These are phyloP conservation scores for Cladosporium velox DNA, from an alignment of 2,329 filamentous ascomycete genomes.

Conservation along the genomic window DNA sequence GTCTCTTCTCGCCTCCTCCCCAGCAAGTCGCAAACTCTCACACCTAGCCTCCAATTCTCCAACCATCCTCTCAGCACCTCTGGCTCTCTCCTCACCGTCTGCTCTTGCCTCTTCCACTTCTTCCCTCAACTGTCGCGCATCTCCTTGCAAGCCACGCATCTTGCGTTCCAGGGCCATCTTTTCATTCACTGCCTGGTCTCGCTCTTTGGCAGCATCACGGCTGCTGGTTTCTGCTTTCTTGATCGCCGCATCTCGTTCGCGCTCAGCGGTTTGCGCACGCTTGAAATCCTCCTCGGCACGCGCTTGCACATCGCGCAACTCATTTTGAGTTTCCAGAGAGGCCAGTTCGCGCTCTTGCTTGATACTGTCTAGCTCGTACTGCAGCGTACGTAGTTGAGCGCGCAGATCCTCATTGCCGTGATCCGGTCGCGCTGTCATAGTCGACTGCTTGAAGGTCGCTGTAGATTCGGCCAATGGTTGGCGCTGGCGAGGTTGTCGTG, in stretches of 20 bases:
- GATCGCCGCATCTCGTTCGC: slow-evolving; percentile 51
- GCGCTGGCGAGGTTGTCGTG: slow-evolving; percentile 35
- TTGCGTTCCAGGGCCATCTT: slow-evolving; percentile 57
- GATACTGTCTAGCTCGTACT: slow-evolving; percentile 82
- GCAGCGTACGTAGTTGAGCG: slow-evolving; percentile 82
- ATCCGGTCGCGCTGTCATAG: slow-evolving; percentile 37
- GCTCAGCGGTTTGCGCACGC: slow-evolving; percentile 58
- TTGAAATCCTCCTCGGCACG: slow-evolving; percentile 86
- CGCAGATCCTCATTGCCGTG: slow-evolving; percentile 74
- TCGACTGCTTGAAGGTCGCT: slow-evolving; percentile 42
- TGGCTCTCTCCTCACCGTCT: slow-evolving; percentile 42
- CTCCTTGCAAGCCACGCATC: slow-evolving; percentile 62
- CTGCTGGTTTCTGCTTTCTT: slow-evolving; percentile 58
- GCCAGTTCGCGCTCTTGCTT: slow-evolving; percentile 86
- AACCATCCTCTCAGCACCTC: slow-evolving; percentile 33
- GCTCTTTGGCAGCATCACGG: slow-evolving; percentile 57
- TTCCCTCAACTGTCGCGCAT: slow-evolving; percentile 73
- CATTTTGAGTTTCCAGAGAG: slow-evolving; percentile 76
- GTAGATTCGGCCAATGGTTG: slow-evolving; percentile 29
- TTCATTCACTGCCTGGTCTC: slow-evolving; percentile 58
- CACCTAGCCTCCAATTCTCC: slow-evolving; percentile 64
- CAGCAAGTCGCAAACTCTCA: slow-evolving; percentile 32
- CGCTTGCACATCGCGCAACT: slow-evolving; percentile 75
- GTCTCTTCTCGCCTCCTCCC: slow-evolving; percentile 62
- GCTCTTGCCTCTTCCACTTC: slow-evolving; percentile 82